Evolutionary conservation across 2,329 filamentous ascomycete species (phyloP), one percentile per base, ranked within the genome.

Genomic region (Eurotiales sp.): DNA sequence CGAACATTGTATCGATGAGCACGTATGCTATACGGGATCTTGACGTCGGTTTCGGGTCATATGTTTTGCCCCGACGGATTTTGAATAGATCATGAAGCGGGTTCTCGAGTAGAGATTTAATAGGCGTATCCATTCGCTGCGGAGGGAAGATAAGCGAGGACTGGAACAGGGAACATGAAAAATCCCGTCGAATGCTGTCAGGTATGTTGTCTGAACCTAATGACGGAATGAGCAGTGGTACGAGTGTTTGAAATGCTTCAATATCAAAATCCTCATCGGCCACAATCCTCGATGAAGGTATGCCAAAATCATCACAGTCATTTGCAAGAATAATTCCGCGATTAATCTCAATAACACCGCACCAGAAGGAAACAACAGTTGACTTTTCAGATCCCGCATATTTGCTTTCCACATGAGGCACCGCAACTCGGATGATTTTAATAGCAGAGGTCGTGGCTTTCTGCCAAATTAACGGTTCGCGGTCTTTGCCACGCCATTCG

Each of bases 201-300:
- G 83, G 76, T 6, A 96, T 79, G 2, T 74, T 70, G 5, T 79
- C 65, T 0, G 83, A 80, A 2, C 90, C 87, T 0, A 97, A 78
- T 2, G 81, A 73, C 0, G 89, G 86, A 4, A 90, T 86, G 36
- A 95, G 84, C 29, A 96, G 77, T 8, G 63, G 57, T 41, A 81
- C 76, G 1, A 97, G 74, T 44, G 79, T 77, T 25, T 72, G 72
- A 64, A 96, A 95, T 0, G 87, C 85, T 1, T 73, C 62, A 15
- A 95, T 87, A 64, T 99, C 93, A 61, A 95, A 95, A 1, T 76
- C 69, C 69, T 97, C 85, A 61, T 99, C 92, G 8, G 77, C 75
- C 3, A 73, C 67, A 30, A 91, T 77, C 54, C 77, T 58, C 55
- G 56, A 36, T 50, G 61, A 68, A 1, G 77, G 65, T 2, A 73